These are phyloP conservation scores for Talaromyces sp. DNA, from an alignment of 2,329 filamentous ascomycete genomes.

Conservation along the genomic window DNA sequence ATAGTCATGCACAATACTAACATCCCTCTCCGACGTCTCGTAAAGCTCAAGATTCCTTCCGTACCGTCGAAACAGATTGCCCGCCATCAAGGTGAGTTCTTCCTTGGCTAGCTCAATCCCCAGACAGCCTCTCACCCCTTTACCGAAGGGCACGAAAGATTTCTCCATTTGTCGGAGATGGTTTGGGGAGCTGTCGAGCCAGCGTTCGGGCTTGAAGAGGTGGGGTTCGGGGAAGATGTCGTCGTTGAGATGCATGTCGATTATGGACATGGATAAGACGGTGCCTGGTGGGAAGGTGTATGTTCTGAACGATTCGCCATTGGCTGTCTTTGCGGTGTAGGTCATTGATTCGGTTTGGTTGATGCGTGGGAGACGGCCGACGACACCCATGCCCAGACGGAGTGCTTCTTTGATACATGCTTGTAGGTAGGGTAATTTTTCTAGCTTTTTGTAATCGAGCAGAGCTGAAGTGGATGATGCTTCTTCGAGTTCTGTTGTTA, in stretches of 20 bases:
- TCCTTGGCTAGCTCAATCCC: conserved; percentile 18
- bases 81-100: conserved; percentile 16
- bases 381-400: conserved; percentile 29
- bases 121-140: conserved; percentile 15
- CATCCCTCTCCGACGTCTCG: conserved; percentile 14
- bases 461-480: conserved; percentile 16
- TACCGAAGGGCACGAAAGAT: conserved; percentile 14
- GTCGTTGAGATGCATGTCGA: conserved; percentile 27
- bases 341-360: conserved; percentile 17
- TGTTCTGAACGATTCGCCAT: conserved; percentile 1
- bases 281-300: conserved; percentile 17
- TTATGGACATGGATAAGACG: conserved; percentile 22
- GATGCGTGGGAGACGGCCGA: conserved; percentile 26
- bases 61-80: conserved; percentile 15
- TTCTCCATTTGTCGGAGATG: conserved; percentile 18
- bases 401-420: conserved; percentile 30
- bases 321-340: conserved; percentile 9
- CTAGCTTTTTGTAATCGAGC: conserved; percentile 24
- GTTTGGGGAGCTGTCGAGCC: conserved; percentile 20
- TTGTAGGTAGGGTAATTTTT: conserved; percentile 30
- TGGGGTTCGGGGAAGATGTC: conserved; percentile 27
- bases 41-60: conserved; percentile 7
- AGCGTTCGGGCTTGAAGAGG: conserved; percentile 30
- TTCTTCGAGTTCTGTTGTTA: conserved; percentile 25
- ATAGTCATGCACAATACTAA: conserved; percentile 18